A percentile compares a stretch with the other conserved stretches of the same genome.
Conservation (phyloP, 2,329 filamentous ascomycete species). For the Colletotrichum sidae region DNA sequence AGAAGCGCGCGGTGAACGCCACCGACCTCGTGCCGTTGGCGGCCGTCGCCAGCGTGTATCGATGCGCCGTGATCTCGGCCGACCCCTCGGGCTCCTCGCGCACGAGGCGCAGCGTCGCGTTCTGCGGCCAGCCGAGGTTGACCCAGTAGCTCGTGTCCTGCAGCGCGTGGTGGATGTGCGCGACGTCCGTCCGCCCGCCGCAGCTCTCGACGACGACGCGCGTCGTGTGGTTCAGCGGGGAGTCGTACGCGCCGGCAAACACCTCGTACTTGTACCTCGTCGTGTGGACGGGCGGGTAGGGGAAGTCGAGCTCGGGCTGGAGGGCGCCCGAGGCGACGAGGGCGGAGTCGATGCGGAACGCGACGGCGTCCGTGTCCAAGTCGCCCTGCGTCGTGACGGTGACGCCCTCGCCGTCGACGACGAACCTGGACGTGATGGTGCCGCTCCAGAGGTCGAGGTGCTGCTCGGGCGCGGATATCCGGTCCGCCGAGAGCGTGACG, state of each 20-base stretch:
- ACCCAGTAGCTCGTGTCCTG: constrained; percentile 52
- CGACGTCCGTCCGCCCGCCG: constrained; percentile 28
- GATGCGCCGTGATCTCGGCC: constrained; percentile 43
- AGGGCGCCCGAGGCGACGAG: constrained; percentile 49
- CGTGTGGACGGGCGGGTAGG: constrained; percentile 53
- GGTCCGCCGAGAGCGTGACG: constrained; percentile 43
- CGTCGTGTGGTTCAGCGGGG: constrained; percentile 53
- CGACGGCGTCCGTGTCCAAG: constrained; percentile 52
- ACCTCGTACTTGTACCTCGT: constrained; percentile 57
- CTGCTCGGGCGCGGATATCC: constrained; percentile 47
- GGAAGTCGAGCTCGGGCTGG: constrained; percentile 54
- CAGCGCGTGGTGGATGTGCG: constrained; percentile 51
- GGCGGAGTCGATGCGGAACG: constrained; percentile 50
- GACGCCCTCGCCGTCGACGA: constrained; percentile 44
- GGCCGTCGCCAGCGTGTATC: constrained; percentile 45
- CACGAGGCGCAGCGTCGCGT: constrained; percentile 33
- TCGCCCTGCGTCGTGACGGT: constrained; percentile 52
- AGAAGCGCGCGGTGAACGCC: constrained; percentile 50
- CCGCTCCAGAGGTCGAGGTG: constrained; percentile 52
- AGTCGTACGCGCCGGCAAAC: constrained; percentile 55
- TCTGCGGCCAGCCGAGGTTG: constrained; percentile 49
- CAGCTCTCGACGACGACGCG: constrained; percentile 39
- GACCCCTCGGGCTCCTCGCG: constrained; percentile 41
- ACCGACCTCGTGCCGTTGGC: constrained; percentile 33
- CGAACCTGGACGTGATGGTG: constrained; percentile 52